Evolutionary conservation across 2,329 filamentous ascomycete species (phyloP).

Genomic region (Phyllosticta citribraziliensis): DNA sequence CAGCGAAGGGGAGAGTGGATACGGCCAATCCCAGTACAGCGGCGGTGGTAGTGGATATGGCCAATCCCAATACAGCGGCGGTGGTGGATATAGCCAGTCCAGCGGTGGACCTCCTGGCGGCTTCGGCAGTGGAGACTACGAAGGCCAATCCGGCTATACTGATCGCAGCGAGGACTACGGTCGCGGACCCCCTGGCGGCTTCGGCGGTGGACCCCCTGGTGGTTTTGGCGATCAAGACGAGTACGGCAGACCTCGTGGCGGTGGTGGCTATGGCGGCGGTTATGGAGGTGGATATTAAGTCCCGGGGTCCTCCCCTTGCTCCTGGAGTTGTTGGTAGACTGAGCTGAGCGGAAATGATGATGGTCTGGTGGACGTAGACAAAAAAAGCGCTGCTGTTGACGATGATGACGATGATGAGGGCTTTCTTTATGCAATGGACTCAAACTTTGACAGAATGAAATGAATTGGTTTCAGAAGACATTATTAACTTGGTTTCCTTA

Average conservation of each 20-base stretch:
- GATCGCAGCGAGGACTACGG: not conserved
- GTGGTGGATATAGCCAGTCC: constrained; percentile 11
- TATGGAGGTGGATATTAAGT: not conserved
- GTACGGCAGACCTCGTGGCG: constrained; percentile 4
- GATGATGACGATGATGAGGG: no score
- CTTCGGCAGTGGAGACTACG: constrained; percentile 2
- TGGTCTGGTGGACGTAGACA: no score
- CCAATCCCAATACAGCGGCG: not conserved
- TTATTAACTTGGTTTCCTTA: no score
- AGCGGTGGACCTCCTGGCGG: constrained; percentile 6
- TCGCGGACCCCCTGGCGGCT: not conserved
- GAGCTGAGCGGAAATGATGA: no score
- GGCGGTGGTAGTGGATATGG: constrained; percentile 7
- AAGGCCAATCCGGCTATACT: no score
- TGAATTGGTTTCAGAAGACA: no score
- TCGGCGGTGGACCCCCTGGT: constrained; percentile 1
- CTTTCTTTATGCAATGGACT: no score
- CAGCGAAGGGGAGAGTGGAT: not conserved
- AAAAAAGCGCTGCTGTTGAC: no score
- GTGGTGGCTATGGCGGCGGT: not conserved
- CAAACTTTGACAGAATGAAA: no score
- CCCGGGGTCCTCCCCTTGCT: not conserved
- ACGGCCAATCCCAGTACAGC: not conserved
- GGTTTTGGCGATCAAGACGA: constrained; percentile 9
- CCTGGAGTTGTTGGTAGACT: no score